A percentile compares a stretch with the other conserved stretches of the same genome.
Evolutionary conservation across 2,329 filamentous ascomycete genomes (phyloP).

Genomic region (Aphanoascus verrucosus): DNA sequence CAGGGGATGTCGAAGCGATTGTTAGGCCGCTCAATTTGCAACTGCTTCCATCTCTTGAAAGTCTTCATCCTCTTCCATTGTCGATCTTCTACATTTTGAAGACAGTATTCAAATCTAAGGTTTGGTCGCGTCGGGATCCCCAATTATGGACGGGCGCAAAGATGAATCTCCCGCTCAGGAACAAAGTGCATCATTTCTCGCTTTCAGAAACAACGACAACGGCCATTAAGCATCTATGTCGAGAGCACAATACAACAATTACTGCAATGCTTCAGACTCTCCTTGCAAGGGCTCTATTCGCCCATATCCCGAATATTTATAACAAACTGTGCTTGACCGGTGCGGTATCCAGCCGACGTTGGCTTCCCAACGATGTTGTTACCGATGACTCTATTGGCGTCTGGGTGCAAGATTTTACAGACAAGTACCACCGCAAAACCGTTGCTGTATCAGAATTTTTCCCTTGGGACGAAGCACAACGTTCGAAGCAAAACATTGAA

Average conservation of each 20-base stretch:
- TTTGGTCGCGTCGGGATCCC: constrained; percentile 23
- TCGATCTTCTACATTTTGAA: constrained; percentile 28
- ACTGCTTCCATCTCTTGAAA: constrained; percentile 35
- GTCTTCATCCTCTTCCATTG: constrained; percentile 31
- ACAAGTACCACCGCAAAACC: constrained; percentile 21
- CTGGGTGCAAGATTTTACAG: constrained; percentile 28
- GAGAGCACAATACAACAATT: constrained; percentile 32
- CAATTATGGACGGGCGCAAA: constrained; percentile 30
- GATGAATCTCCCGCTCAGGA: constrained; percentile 20
- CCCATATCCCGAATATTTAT: constrained; percentile 22
- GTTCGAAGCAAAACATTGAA: constrained; percentile 25
- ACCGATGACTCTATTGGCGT: constrained; percentile 31
- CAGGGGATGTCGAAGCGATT: neutral
- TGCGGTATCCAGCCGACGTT: constrained; percentile 32
- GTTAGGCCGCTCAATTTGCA: constrained; percentile 21
- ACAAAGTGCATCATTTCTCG: constrained; percentile 24
- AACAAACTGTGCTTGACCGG: constrained; percentile 26
- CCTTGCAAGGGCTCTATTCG: constrained; percentile 31
- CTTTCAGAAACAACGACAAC: constrained; percentile 25
- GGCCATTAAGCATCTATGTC: constrained; percentile 26
- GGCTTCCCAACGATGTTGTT: constrained; percentile 25
- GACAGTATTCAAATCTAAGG: constrained; percentile 25
- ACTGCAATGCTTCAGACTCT: constrained; percentile 33
- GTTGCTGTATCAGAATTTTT: constrained; percentile 18
- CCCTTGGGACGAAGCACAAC: constrained; percentile 27